phyloP scores from a whole-genome alignment of 345 rosid species.

The Aethionema arabicum region DNA sequence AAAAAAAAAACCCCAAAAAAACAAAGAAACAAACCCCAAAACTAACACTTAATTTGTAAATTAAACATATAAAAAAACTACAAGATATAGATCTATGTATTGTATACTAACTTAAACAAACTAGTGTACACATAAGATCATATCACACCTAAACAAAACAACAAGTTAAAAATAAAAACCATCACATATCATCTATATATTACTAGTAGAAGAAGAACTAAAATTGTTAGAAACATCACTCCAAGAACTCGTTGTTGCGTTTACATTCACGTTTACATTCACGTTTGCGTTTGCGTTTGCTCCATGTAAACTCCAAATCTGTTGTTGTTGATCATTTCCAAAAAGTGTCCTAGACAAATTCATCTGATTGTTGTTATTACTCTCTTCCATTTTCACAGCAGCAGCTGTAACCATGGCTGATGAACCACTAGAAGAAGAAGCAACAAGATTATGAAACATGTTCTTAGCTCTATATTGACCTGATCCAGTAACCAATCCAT shows the following conservation, averaged over 20 bases:
- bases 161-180: slow-evolving; percentile 7
- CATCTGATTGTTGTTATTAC: slow-evolving; percentile 31
- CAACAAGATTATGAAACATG: slow-evolving; percentile 30
- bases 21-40: slow-evolving; percentile 4
- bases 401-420: slow-evolving; percentile 36
- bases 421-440: slow-evolving; percentile 35
- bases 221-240: slow-evolving; percentile 41
- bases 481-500: slow-evolving; percentile 35
- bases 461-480: slow-evolving; percentile 38
- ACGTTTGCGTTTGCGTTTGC: slow-evolving; percentile 16
- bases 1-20: slow-evolving; percentile 8
- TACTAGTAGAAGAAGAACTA: slow-evolving; percentile 41
- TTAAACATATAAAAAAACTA: slow-evolving; percentile 17
- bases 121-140: slow-evolving; percentile 34
- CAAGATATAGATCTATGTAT: slow-evolving; percentile 17
- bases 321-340: slow-evolving; percentile 35
- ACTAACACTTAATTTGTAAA: slow-evolving; percentile 11
- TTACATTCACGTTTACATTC: neutral
- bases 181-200: slow-evolving; percentile 28
- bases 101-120: slow-evolving; percentile 19
- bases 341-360: slow-evolving; percentile 36
- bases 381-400: slow-evolving; percentile 40
- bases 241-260: slow-evolving; percentile 38
- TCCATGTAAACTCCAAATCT: slow-evolving; percentile 37
- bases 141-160: slow-evolving; percentile 25